These are phyloP conservation scores for Linum tenue DNA, from an alignment of 345 rosid species.

Conservation along the genomic window DNA sequence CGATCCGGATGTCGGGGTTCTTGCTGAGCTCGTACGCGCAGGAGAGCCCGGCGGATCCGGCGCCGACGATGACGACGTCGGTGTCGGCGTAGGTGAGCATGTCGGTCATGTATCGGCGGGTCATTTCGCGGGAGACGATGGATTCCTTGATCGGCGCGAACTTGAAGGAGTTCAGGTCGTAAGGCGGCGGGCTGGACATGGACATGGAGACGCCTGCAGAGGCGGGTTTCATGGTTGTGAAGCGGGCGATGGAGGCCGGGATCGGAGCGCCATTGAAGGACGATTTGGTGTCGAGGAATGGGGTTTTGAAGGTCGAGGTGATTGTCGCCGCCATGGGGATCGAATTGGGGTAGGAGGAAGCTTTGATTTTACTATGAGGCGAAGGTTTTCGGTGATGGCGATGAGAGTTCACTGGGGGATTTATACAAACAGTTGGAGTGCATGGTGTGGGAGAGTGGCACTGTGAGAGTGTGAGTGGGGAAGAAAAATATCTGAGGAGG, in stretches of 20 bases:
- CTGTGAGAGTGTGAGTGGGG: too few relatives aligned
- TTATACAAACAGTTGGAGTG: neutral
- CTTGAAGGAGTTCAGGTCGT: slow-evolving; percentile 44
- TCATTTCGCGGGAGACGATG: slow-evolving; percentile 61
- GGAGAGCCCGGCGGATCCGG: slow-evolving; percentile 63
- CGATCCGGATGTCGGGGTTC: slow-evolving; percentile 54
- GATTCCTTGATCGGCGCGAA: slow-evolving; percentile 55
- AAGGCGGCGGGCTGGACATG: slow-evolving; percentile 17
- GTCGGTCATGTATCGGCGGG: slow-evolving; percentile 63
- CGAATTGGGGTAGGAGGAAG: neutral
- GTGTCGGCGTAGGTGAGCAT: slow-evolving; percentile 67
- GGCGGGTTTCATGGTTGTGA: slow-evolving; percentile 12
- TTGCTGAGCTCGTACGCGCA: slow-evolving; percentile 72
- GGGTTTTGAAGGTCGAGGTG: neutral
- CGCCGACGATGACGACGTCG: slow-evolving; percentile 62
- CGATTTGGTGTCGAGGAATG: slow-evolving; percentile 11
- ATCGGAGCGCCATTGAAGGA: slow-evolving; percentile 38
- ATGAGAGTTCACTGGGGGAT: neutral
- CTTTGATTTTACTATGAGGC: too few relatives aligned
- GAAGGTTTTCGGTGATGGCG: neutral
- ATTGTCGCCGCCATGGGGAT: neutral
- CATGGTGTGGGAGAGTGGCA: too few relatives aligned
- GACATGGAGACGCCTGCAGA: slow-evolving; percentile 11
- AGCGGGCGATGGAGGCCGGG: slow-evolving; percentile 20
- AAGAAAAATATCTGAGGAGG: too few relatives aligned